Base-by-base conservation (phyloP, 2,329 filamentous ascomycete species). In the Pezicula carpinea region DNA sequence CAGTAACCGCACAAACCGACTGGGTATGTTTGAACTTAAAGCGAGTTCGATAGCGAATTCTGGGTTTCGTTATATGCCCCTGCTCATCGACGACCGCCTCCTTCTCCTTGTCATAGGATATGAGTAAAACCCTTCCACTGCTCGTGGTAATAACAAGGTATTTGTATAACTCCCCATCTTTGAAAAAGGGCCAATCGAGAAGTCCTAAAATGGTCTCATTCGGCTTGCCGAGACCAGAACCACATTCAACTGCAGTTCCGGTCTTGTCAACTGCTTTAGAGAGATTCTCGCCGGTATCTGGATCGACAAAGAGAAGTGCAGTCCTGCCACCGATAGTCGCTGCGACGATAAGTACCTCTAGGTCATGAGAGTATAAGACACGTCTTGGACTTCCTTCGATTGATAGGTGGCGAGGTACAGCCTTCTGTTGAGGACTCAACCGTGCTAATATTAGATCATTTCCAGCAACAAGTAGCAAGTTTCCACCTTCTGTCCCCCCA, bases 101-200 rank as follows among this genome's bases (percentile, higher is more conserved):
- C 56, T 3, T 55, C 58, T 4, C 64, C 60, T 44, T 61, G 53
- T 72, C 69, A 6, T 76, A 69, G 1, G 77, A 75, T 13, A 83
- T 70, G 6, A 86, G 71, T 17, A 82, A 58, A 11, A 87, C 65
- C 5, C 73, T 69, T 1, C 81, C 80, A 8, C 67, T 66, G 26
- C 70, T 71, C 0, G 78, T 79, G 4, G 77, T 73, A 10, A 86
- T 73, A 13, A 88, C 71, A 26, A 89, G 69, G 58, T 82, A 85
- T 2, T 77, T 72, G 63, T 83, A 85, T 0, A 66, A 72, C 46
- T 75, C 78, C n/a, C 70, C 71, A 32, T 78, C 72, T 46, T 78
- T 77, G 26, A 69, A 66, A 51, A 78, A 80, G 5, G 71, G 62
- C 86, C 86, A 90, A 51, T 87, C 81, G 1, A 75, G 64, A 6